Base-by-base conservation (phyloP, 805 yeast genomes). In the Metschnikowia amazonensis region DNA sequence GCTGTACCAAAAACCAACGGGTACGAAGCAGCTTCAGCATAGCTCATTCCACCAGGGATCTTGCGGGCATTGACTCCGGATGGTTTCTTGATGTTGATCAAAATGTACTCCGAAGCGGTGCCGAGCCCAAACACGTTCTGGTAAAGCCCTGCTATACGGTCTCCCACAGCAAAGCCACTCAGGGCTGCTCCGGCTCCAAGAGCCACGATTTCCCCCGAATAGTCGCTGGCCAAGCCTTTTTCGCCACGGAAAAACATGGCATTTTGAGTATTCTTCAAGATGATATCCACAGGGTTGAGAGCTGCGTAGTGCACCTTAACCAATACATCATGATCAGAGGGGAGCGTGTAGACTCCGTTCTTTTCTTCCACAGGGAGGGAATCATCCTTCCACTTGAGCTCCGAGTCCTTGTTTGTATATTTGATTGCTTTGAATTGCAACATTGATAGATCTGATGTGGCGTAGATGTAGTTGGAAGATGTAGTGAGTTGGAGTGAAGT, bases 1-100 rank as follows among this genome's bases (percentile, higher is more conserved):
- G 92, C 90, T 3, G 95, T 83, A 16, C 80, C 79, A 52, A 75
- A 79, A 0, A 79, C 82, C 51, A 83, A 63, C 0, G 88, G 85
- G 64, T 77, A 75, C 1, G 87, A 76, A 2, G 86, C 84, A 40
- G 90, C 88, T 53, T 81, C 77, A 30, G 66, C 76, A 45, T 69
- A 61, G 2, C 76, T 53, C 37, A 85, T 48, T 21, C 66, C 68
- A 4, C 61, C 60, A 2, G 72, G 69, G 13, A 88, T 84, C 30
- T 41, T 41, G 39, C 75, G 74, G 38, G 67, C 68, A 20, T 73
- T 56, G 21, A 79, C 57, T 0, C 74, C 63, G 2, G 45, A 29
- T 3, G 58, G 48, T 5, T 53, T 57, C 3, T 43, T 47, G 4
- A 67, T 65, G 43, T 78, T 70, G 17, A 77, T 35, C 17, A 72